Percentiles rank a stretch among this genome's conserved stretches.
phyloP scores from a whole-genome alignment of 2,329 filamentous ascomycete genomes.

The Chrysoporthe puriensis region DNA sequence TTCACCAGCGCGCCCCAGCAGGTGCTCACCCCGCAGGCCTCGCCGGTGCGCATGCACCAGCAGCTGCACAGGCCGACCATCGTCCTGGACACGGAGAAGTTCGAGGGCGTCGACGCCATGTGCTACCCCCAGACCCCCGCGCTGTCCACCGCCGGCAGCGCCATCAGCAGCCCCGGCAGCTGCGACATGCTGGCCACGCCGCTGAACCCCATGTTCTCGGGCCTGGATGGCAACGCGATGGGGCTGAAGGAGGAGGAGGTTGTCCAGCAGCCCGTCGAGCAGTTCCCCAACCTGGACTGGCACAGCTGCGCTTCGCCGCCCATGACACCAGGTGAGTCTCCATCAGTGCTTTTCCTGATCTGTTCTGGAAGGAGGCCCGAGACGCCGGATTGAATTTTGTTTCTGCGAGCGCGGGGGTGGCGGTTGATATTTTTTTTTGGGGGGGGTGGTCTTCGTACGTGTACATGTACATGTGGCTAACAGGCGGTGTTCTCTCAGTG shows the following conservation, averaged over 20 bases:
- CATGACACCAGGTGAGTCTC: conserved; percentile 82
- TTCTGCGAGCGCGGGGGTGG: too few species aligned
- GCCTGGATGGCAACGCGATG: conserved; percentile 67
- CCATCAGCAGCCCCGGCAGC: conserved; percentile 81
- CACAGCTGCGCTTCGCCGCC: conserved; percentile 78
- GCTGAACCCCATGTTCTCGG: conserved; percentile 77
- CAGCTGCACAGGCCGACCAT: conserved; percentile 71
- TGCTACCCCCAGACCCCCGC: conserved; percentile 87
- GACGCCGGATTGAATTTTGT: too few species aligned
- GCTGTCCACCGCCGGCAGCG: conserved; percentile 82
- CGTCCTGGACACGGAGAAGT: conserved; percentile 73
- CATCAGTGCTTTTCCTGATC: background rate
- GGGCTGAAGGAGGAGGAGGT: conserved; percentile 74
- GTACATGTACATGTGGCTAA: background rate
- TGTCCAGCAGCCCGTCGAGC: conserved; percentile 64
- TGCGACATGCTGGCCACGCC: conserved; percentile 82
- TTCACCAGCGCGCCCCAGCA: conserved; percentile 62
- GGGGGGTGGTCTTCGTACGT: too few species aligned
- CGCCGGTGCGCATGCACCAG: conserved; percentile 68
- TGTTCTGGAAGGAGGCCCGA: too few species aligned
- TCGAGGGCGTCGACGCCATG: conserved; percentile 62
- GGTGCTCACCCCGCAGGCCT: conserved; percentile 72
- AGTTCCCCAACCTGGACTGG: conserved; percentile 76
- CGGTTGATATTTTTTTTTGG: background rate
- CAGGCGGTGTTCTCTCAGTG: conserved; percentile 39